Base-by-base conservation (phyloP, 2,329 filamentous ascomycete genomes). In the Rutstroemia sydowiana region DNA sequence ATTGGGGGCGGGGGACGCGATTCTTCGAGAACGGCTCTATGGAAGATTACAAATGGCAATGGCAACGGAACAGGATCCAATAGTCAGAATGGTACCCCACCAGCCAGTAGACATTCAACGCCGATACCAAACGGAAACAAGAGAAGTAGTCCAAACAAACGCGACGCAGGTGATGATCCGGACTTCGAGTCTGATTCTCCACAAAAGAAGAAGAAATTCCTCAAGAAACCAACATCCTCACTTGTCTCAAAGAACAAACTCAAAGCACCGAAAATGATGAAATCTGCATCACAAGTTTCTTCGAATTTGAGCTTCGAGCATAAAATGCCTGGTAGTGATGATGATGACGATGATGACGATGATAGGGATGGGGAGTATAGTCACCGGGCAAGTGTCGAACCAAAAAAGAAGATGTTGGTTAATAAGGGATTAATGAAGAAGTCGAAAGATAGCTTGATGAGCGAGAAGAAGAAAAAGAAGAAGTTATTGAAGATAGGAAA, bases 1-100 rank as follows among this genome's bases (percentile, higher is more conserved):
- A 84, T 84, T 55, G 81, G 80, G 40, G 84, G 82, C 64, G 82
- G 79, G 58, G 79, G 81, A 21, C 74, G 81, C 31, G 82, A 78
- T 58, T 79, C 81, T 13, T 82, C 79, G 55, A 72, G 80, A 52
- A 78, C 78, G 7, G 81, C 81, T 10, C 77, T 79, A 9, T 76
- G 79, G 59, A 84, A 83, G 69, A 78, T 84, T 56, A 80, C 75
- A 61, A 82, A 81, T 57, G 77, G 75, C 55, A 74, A 61, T 58
- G 70, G 67, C 21, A 71, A 68, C 44, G 64, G 63, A 34, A 50
- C 40, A 16, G 48, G 48, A 39, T 45, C 34, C 7, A 78, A 51
- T 34, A 48, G 73, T 52, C 74, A 76, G 56, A 78, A 80, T 53
- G 71, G 72, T 44, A 83, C 80, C 39, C 79, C 80, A 9, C 79